Evolutionary conservation across 257 asterid genomes (phyloP).

Genomic region (Nicotiana benthamiana): DNA sequence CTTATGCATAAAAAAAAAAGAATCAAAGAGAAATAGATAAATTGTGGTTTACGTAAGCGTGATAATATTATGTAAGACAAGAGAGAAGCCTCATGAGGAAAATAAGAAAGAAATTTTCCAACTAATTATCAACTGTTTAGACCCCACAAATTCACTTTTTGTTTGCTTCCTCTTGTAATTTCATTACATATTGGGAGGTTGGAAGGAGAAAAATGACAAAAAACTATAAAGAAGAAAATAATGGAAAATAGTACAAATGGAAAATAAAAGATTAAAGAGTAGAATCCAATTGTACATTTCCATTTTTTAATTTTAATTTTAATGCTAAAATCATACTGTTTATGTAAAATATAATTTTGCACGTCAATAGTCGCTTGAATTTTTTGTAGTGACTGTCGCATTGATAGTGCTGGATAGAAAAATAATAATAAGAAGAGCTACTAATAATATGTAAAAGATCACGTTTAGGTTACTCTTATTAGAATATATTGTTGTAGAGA

Average conservation of each 20-base stretch:
- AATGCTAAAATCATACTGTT: background rate
- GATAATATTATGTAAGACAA: background rate
- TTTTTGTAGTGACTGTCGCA: no score
- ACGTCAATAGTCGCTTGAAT: no score
- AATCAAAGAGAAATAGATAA: background rate
- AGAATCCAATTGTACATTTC: background rate
- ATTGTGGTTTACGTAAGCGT: slow-evolving; percentile 9
- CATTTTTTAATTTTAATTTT: background rate
- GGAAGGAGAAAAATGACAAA: background rate
- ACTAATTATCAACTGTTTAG: background rate
- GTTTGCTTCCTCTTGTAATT: background rate
- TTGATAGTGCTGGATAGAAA: no score
- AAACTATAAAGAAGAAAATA: background rate
- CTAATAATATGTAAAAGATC: background rate
- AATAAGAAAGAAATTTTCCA: background rate
- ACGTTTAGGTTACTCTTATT: background rate
- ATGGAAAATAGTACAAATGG: background rate
- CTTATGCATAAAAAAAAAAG: background rate
- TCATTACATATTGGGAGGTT: background rate
- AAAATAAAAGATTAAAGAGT: background rate
- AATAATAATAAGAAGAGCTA: background rate
- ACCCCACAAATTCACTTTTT: slow-evolving; percentile 3
- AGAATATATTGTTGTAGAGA: no score
- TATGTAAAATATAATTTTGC: no score
- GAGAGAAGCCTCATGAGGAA: background rate